Base-by-base conservation (phyloP, 2,329 filamentous ascomycete species). In the Rachicladosporium sp. region DNA sequence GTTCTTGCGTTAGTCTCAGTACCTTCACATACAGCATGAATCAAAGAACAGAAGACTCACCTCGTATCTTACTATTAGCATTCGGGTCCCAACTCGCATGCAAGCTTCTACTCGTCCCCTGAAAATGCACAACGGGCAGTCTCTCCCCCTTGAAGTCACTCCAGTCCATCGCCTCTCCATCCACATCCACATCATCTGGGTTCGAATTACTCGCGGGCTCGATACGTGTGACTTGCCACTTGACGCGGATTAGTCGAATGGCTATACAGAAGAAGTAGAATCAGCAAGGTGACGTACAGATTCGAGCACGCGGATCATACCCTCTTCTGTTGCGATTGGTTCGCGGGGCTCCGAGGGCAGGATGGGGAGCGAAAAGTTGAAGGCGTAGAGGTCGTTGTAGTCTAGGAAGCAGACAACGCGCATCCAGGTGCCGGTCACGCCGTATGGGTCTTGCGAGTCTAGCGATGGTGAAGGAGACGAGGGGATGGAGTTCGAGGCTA, bases 311-410 rank as follows among this genome's bases (percentile, higher is more conserved):
- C 51, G 41, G 36, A 57, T 51, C 43, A 49, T 51, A 58, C 55
- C 55, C 64, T 87, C 80, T 44, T 73, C 71, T 0, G 68, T 73
- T 27, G 73, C 63, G 30, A 84, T 68, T 0, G 77, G 67, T 1
- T 73, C 39, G 60, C 63, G 47, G 60, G 61, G 23, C 7, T 27
- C 23, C 32, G 50, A 56, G 54, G 47, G 4, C 23, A 8, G 23
- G 23, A 27, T 27, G 41, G 21, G 58, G 2, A 56, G 49, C 23
- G 4, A 27, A 51, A 86, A 86, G 54, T 88, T 88, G 64, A 78
- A 86, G 12, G 64, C 62, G 56, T 78, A 81, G 29, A 88, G 74
- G 54, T 87, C 81, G 49, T 71, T 75, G 55, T 81, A 86, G 56
- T 86, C 80, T 13, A 60, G 48, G 40, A 60, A 58, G 43, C 57